A percentile compares a stretch with the other conserved stretches of the same genome.
Evolutionary conservation across 805 yeast genomes (phyloP).

Genomic region (Brettanomyces naardenensis): DNA sequence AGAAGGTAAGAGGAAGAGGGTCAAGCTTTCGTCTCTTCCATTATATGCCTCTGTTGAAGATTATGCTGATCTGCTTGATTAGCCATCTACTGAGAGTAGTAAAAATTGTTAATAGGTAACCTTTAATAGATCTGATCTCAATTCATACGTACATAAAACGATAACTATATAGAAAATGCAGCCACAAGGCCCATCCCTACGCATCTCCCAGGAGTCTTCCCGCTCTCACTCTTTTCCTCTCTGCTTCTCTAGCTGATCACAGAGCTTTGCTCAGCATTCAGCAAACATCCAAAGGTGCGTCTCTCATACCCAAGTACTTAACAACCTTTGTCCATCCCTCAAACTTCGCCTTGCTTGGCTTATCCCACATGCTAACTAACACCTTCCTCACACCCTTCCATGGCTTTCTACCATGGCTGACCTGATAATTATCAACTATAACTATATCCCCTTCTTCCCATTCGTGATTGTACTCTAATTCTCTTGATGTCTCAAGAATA

Average conservation of each 20-base stretch:
- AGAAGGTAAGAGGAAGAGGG: constrained; percentile 25
- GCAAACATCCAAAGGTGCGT: background rate
- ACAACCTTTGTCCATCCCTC: background rate
- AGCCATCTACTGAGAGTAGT: background rate
- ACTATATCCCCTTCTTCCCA: constrained; percentile 29
- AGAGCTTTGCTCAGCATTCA: too few relatives aligned
- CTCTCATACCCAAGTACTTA: constrained; percentile 1
- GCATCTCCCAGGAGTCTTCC: too few relatives aligned
- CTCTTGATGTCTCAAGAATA: constrained; percentile 11
- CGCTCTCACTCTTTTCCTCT: too few relatives aligned
- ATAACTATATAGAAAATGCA: too few relatives aligned
- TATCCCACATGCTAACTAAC: constrained; percentile 32
- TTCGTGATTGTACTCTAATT: constrained; percentile 20
- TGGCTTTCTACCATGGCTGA: constrained; percentile 28
- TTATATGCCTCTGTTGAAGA: constrained; percentile 85
- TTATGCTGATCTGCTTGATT: constrained; percentile 42
- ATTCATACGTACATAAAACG: too few relatives aligned
- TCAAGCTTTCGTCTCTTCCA: constrained; percentile 63
- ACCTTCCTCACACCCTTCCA: constrained; percentile 25
- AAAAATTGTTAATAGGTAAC: background rate
- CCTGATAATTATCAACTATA: constrained; percentile 28
- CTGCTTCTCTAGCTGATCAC: too few relatives aligned
- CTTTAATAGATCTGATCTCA: background rate
- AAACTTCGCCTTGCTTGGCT: constrained; percentile 4
- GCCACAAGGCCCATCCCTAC: too few relatives aligned